Base-by-base conservation (phyloP, 164 flowering plant genomes). In the Akebia trifoliata region DNA sequence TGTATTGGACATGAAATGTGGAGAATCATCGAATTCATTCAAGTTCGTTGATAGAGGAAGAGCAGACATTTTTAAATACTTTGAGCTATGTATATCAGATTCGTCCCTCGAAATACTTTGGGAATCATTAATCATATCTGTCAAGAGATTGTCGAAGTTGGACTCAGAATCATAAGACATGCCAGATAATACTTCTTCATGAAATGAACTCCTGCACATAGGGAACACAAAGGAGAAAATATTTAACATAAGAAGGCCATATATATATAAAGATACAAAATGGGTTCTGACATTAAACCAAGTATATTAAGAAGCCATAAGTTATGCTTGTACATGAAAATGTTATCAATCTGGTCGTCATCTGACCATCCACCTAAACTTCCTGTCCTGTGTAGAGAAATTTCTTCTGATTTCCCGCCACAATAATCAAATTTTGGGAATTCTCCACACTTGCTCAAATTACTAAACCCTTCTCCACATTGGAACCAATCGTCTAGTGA, bases 171-270 rank as follows among this genome's bases (percentile, higher is more conserved):
- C 69, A n/a, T 61, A 66, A 50, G 47, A 57, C 18, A 50, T 24
- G 47, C 21, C 39, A 28, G 20, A 20, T 20, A 22, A n/a, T n/a
- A 29, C 78, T 36, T 68, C 75, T 32, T 77, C 67, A 29, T 69
- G 68, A 7, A 80, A 64, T 18, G 81, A 72, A 63, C 54, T 63
- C 66, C 87, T 82, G 71, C 76, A 76, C 44, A 37, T 53, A 54
- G 25, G 31, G 22, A 45, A 56, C 49, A 57, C 14, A 25, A 10
- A 49, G 24, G 46, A 11, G 45, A 29, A n/a, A 56, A 6, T 22
- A 30, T 25, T 7, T 15, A 21, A 42, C 10, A 15, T 29, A 29
- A 49, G 52, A 49, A 25, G 9, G 28, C 21, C 31, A 1, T 49
- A 1, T 0, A 7, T 20, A 42, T 38, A 14, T 15, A 38, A 38